phyloP scores from a whole-genome alignment of 1,284 basidiomycete genomes.

The Farysia itapuensis region DNA sequence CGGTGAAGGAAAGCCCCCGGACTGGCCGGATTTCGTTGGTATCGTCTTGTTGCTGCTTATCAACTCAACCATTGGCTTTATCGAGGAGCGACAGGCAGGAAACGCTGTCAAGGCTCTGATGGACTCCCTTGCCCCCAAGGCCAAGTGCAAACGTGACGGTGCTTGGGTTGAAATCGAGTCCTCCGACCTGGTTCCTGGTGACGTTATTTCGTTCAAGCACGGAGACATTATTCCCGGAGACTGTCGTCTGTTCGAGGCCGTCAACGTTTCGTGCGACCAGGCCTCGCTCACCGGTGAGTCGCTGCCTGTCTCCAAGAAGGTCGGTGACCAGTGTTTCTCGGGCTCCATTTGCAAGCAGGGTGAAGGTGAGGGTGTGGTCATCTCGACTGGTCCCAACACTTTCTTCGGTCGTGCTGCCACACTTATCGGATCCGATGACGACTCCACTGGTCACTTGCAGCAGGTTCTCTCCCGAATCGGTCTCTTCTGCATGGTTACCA shows the following conservation, averaged over 20 bases:
- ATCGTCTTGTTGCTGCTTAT: constrained; percentile 86
- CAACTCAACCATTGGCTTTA: constrained; percentile 97
- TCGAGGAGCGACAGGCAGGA: constrained; percentile 94
- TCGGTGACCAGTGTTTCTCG: constrained; percentile 66
- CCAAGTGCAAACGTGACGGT: constrained; percentile 70
- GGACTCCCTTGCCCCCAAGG: constrained; percentile 98
- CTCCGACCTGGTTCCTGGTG: constrained; percentile 82
- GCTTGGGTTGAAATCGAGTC: constrained; percentile 67
- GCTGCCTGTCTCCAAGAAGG: constrained; percentile 83
- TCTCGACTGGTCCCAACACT: constrained; percentile 84
- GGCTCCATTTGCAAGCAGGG: constrained; percentile 76
- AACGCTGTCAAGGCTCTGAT: constrained; percentile 98
- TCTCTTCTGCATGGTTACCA: constrained; percentile 81
- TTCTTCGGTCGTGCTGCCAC: constrained; percentile 95
- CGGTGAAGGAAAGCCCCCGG: constrained; percentile 79
- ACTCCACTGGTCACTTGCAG: constrained; percentile 68
- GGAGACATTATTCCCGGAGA: constrained; percentile 86
- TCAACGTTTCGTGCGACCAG: constrained; percentile 76
- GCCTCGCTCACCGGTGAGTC: constrained; percentile 98
- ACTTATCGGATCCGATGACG: constrained; percentile 91
- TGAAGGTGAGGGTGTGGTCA: constrained; percentile 81
- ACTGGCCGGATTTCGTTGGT: constrained; percentile 97
- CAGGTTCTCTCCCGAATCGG: constrained; percentile 86
- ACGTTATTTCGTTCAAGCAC: constrained; percentile 82
- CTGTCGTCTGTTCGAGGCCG: constrained; percentile 75